Percentiles rank a stretch among this genome's conserved stretches.
Conservation (phyloP, 108 stramenopile genomes). For the Chaetoceros muelleri region DNA sequence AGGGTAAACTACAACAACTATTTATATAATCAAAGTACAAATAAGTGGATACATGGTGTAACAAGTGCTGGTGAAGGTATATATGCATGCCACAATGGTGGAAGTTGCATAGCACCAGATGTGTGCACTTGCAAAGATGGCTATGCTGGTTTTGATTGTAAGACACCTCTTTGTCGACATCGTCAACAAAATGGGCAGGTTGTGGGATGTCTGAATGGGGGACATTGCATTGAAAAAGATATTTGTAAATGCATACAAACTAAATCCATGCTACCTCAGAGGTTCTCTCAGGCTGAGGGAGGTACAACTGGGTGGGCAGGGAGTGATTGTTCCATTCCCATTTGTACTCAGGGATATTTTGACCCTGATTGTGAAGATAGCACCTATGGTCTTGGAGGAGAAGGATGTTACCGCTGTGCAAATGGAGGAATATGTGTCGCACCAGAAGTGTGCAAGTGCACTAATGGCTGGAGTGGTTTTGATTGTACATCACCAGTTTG, state of each 20-base stretch:
- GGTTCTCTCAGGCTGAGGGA: constrained; percentile 36
- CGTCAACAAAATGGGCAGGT: constrained; percentile 30
- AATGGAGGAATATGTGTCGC: constrained; percentile 77
- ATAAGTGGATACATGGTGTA: constrained; percentile 30
- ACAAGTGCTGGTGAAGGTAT: constrained; percentile 62
- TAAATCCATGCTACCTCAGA: constrained; percentile 34
- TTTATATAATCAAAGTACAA: constrained; percentile 14
- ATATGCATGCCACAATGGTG: constrained; percentile 50
- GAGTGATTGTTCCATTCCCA: constrained; percentile 70
- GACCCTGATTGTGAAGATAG: constrained; percentile 60
- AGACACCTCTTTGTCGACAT: constrained; percentile 67
- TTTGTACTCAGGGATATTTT: constrained; percentile 71
- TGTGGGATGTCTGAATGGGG: constrained; percentile 61
- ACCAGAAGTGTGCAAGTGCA: constrained; percentile 74
- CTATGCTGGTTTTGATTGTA: constrained; percentile 67
- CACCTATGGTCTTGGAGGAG: constrained; percentile 46
- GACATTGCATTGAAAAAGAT: constrained; percentile 56
- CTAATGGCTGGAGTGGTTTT: constrained; percentile 73
- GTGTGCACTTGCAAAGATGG: constrained; percentile 70
- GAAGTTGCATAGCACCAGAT: constrained; percentile 70
- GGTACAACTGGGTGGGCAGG: constrained; percentile 74
- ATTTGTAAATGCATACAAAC: constrained; percentile 48
- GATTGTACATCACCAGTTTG: constrained; percentile 82
- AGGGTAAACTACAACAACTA: constrained; percentile 75
- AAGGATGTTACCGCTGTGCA: constrained; percentile 79